These are phyloP conservation scores for Tolypocladium album DNA, from an alignment of 2,329 filamentous ascomycete species.

Conservation along the genomic window DNA sequence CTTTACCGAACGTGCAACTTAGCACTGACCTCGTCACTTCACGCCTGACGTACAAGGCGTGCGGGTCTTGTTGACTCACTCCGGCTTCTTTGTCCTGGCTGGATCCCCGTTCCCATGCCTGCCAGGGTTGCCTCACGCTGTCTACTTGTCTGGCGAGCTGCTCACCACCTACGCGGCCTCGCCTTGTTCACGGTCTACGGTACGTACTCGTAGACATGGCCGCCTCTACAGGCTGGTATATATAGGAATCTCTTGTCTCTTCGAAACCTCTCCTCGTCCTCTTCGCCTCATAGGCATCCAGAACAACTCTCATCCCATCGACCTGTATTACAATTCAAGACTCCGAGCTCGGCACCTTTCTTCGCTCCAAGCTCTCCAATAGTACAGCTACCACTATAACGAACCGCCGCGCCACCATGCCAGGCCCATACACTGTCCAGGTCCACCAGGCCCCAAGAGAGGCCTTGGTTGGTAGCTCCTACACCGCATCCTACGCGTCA, in stretches of 20 bases:
- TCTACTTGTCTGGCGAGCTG: neutral
- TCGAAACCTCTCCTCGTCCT: neutral
- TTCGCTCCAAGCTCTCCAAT: neutral
- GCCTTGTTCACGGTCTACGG: neutral
- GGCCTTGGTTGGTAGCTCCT: conserved; percentile 18
- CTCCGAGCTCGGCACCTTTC: neutral
- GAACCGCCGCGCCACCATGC: conserved; percentile 9
- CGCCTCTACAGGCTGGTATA: neutral
- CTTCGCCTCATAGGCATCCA: neutral
- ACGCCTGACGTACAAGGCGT: neutral
- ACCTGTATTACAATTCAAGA: neutral
- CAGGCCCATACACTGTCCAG: conserved; percentile 15
- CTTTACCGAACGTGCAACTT: neutral
- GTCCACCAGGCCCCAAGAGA: conserved; percentile 20
- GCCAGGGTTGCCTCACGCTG: conserved; percentile 1
- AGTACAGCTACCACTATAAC: neutral
- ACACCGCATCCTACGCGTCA: conserved; percentile 11
- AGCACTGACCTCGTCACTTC: neutral
- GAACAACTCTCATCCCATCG: neutral
- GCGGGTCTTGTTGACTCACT: conserved; percentile 2
- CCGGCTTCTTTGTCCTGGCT: neutral
- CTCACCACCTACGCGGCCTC: neutral
- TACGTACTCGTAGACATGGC: neutral
- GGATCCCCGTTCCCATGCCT: neutral
- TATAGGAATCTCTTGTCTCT: neutral